Base-by-base conservation (phyloP, 768 basidiomycete species). In the Tylopilus subfusipes region DNA sequence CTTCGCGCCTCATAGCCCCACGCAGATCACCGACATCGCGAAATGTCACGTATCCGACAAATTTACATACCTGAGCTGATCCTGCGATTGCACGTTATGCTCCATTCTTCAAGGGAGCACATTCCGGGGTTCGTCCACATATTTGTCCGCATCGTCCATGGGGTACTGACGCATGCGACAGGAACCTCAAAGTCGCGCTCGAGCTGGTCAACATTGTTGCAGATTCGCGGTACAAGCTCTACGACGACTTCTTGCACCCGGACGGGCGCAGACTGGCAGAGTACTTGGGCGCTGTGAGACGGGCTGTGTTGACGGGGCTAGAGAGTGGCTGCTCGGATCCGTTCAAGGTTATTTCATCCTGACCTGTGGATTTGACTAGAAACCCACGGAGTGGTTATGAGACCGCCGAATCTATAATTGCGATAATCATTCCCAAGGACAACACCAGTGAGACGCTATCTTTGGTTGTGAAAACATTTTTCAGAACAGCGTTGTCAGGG, bases 41-140 rank as follows among this genome's bases (percentile, higher is more conserved):
- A 95, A 57, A 79, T 96, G 43, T 72, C 81, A 13, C 82, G 88
- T n/a, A 88, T 96, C 48, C 83, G 94, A 39, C 86, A 93, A 63
- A 83, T 95, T 29, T 95, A 88, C 69, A 76, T 97, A 24, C 96
- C 94, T 0, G 93, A 97, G 67, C 78, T 98, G 21, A 82, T 98
- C 61, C 78, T 98, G 58, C 84, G 92, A 21, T 73, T 98, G 2
- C 94, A 98, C 64, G 76, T 80, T 42, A 73, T 87, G 47, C 73
- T 98, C 12, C 79, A 82, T 55, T 72, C 76, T 31, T 91, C 93
- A 6, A 75, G 84, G 9, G 69, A 75, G 11, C 72, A 82, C 21
- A 77, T 93, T 39, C 83, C 86, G 44, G 78, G 81, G 93, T 89
- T 60, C 48, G 85, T 76, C 27, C 27, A n/a, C 38, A 16, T 39